Conservation (phyloP, 1,284 basidiomycete species). For the Melampsora abietis-canadensis region DNA sequence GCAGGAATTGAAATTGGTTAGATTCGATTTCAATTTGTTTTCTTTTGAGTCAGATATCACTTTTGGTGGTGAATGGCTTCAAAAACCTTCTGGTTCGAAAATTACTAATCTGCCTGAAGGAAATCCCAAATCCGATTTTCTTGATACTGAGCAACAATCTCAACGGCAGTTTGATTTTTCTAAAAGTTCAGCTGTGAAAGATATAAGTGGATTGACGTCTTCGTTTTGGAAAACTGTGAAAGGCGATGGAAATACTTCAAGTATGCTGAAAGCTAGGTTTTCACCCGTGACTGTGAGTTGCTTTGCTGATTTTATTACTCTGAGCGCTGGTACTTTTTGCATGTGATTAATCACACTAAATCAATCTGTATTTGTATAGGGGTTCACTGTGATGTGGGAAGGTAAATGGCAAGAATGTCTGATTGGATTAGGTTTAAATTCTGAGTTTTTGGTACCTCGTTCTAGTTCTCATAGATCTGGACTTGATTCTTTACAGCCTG, state of each 20-base stretch:
- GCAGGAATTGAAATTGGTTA: not conserved
- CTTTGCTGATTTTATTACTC: too few species aligned
- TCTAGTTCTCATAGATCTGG: too few species aligned
- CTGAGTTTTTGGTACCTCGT: conserved; percentile 32
- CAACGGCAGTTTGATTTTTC: not conserved
- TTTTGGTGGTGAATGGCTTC: conserved; percentile 60
- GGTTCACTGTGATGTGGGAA: conserved; percentile 39
- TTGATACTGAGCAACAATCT: too few species aligned
- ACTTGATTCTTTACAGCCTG: not conserved
- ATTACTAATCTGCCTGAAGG: not conserved
- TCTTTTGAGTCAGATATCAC: conserved; percentile 95
- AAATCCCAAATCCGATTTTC: too few species aligned
- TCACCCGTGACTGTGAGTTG: conserved; percentile 30
- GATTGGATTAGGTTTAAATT: conserved; percentile 29
- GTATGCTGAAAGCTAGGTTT: conserved; percentile 23
- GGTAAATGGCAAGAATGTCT: conserved; percentile 37
- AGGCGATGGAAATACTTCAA: conserved; percentile 16
- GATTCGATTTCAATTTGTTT: conserved; percentile 92
- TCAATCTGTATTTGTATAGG: conserved; percentile 9
- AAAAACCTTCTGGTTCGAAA: not conserved
- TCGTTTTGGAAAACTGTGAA: conserved; percentile 28
- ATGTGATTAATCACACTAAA: too few species aligned
- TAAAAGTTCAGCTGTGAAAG: conserved; percentile 1
- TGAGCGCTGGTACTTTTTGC: too few species aligned
- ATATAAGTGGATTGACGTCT: conserved; percentile 11